Evolutionary conservation across 2,329 filamentous ascomycete species (phyloP), one percentile per base, ranked within the genome.

Genomic region (Arachnopeziza araneosa): DNA sequence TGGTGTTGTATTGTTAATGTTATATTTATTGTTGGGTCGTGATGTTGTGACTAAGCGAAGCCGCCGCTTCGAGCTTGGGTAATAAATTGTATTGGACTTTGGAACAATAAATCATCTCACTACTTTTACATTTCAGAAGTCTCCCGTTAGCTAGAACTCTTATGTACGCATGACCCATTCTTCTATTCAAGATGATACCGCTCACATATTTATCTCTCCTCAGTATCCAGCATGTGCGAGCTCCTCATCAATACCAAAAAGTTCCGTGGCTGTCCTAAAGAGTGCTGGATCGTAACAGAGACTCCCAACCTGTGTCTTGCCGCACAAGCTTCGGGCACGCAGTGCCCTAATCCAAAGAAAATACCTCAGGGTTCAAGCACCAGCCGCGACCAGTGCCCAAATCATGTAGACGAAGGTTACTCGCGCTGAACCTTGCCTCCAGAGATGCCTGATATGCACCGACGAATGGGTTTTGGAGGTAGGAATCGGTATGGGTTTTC

Each of bases 341-440:
- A 57, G 17, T 57, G 50, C 23, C 55, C 55, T 24, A 24, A 57
- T 32, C 55, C 55, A 30, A 57, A 53, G 55, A 50, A 57, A 19
- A n/a, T 49, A 23, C 50, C 50, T 26, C 55, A 50, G 12, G 50
- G 32, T 52, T 50, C 24, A 52, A 53, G 10, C 57, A 55, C 21
- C 14, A 55, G 57, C 57, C 57, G 57, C 22, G 44, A 26, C 53
- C 53, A 59, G 44, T 55, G 57, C 53, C 48, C 57, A 48, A 32
- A 22, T 23, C 52, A 59, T 49, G 21, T 7, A 55, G 57, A 59
- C 24, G 57, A 59, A 48, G 48, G 52, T 32, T 59, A 55, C 26
- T 54, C 51, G 50, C 50, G 55, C 55, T 57, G 24, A 24, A 36
- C 9, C 36, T 14, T 51, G n/a, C 5, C 12, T 32, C 30, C 7